Evolutionary conservation across 2,329 filamentous ascomycete species (phyloP).

Genomic region (Diaporthe ampelina): DNA sequence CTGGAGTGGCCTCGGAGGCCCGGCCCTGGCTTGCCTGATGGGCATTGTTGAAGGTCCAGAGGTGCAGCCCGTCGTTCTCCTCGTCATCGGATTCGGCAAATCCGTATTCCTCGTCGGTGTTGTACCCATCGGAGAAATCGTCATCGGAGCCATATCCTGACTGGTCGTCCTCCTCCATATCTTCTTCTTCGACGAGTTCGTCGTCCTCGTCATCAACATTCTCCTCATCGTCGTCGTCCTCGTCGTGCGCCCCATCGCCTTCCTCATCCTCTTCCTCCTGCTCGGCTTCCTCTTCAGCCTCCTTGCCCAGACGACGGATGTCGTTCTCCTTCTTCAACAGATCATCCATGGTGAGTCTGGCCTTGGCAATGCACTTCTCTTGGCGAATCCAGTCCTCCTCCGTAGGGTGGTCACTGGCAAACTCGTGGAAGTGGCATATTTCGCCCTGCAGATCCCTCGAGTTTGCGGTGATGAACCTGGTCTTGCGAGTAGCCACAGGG

Average conservation of each 20-base stretch:
- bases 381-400: conserved; percentile 92
- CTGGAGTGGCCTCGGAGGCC: conserved; percentile 53
- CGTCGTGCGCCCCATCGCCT: conserved; percentile 55
- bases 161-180: conserved; percentile 67
- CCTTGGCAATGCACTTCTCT: conserved; percentile 72
- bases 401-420: conserved; percentile 84
- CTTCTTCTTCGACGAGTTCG: conserved; percentile 64
- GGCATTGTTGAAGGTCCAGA: conserved; percentile 60
- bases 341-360: conserved; percentile 88
- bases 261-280: conserved; percentile 74
- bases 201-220: conserved; percentile 63
- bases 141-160: conserved; percentile 72
- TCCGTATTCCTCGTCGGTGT: conserved; percentile 79
- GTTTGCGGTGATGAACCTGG: conserved; percentile 65
- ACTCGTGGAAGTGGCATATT: conserved; percentile 85
- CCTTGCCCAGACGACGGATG: conserved; percentile 87
- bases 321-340: conserved; percentile 91
- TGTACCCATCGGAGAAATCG: conserved; percentile 76
- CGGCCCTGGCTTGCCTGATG: conserved; percentile 54
- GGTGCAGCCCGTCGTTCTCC: conserved; percentile 75
- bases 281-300: conserved; percentile 90
- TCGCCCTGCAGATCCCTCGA: conserved; percentile 66
- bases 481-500: conserved; percentile 54
- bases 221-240: conserved; percentile 59
- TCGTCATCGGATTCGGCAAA: conserved; percentile 79